Conservation (phyloP, 306 rosid species). For the Cyamopsis tetragonoloba region DNA sequence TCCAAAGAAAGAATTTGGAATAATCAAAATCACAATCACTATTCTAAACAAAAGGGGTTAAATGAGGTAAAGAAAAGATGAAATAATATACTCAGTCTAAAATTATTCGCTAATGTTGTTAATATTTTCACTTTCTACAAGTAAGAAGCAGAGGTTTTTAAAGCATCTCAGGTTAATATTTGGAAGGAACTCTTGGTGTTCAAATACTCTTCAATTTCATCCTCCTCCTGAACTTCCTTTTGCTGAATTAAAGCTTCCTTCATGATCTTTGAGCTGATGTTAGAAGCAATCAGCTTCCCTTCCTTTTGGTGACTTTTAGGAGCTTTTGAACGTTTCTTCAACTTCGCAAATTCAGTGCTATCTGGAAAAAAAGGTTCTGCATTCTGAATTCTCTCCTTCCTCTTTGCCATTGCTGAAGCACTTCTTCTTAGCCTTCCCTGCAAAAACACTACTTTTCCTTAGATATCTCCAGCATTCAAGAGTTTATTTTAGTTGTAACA, state of each 20-base stretch:
- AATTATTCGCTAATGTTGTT: not conserved
- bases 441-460: too few species aligned
- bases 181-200: constrained; percentile 18
- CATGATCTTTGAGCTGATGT: constrained; percentile 71
- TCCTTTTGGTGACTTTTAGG: constrained; percentile 64
- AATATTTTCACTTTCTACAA: not conserved
- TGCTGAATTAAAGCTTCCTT: constrained; percentile 74
- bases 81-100: not conserved
- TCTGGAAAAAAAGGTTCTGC: constrained; percentile 68
- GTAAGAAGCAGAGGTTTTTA: not conserved
- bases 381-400: constrained; percentile 67
- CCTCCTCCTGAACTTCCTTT: constrained; percentile 57
- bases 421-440: too few species aligned
- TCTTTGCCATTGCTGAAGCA: constrained; percentile 78
- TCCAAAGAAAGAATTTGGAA: not conserved
- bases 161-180: not conserved
- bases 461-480: too few species aligned
- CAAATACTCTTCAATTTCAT: constrained; percentile 24
- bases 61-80: not conserved
- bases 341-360: constrained; percentile 35
- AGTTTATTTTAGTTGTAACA: too few species aligned
- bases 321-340: constrained; percentile 50
- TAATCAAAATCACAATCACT: not conserved
- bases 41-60: not conserved
- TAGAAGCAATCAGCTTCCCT: constrained; percentile 47